Evolutionary conservation across 768 basidiomycete genomes (phyloP).

Genomic region (Hygrocybe punicea): DNA sequence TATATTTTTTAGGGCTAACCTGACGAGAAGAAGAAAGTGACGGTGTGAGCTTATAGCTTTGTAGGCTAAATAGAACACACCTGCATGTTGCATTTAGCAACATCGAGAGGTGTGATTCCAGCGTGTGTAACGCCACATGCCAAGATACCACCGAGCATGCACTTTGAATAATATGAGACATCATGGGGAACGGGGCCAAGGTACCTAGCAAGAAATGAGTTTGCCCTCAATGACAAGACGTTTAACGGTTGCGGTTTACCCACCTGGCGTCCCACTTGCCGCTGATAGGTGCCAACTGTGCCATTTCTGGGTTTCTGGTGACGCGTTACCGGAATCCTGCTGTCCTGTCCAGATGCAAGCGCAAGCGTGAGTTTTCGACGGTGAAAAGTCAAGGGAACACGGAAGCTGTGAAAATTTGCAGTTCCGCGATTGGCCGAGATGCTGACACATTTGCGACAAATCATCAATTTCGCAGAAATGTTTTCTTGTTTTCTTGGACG

Average conservation of each 20-base stretch:
- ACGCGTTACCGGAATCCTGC: slow-evolving; percentile 31
- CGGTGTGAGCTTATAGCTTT: neutral
- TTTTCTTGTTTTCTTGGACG: neutral
- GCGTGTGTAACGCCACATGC: slow-evolving; percentile 89
- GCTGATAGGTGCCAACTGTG: slow-evolving; percentile 39
- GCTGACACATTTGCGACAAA: too few relatives aligned
- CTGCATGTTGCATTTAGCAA: slow-evolving; percentile 93
- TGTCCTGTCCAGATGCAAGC: slow-evolving; percentile 31
- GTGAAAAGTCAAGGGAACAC: neutral
- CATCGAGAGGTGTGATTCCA: slow-evolving; percentile 82
- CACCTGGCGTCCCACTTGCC: slow-evolving; percentile 78
- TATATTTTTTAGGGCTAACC: slow-evolving; percentile 78
- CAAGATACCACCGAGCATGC: slow-evolving; percentile 82
- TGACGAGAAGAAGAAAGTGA: slow-evolving; percentile 26
- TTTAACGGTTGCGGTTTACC: neutral
- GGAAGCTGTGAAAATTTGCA: neutral
- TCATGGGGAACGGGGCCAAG: slow-evolving; percentile 76
- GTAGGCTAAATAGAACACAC: slow-evolving; percentile 34
- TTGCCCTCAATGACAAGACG: neutral
- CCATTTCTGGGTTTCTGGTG: slow-evolving; percentile 39
- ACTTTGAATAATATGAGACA: slow-evolving; percentile 72
- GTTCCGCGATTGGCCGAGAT: neutral
- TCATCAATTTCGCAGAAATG: too few relatives aligned
- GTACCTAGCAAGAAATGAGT: slow-evolving; percentile 40
- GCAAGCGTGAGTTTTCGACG: neutral